phyloP scores from a whole-genome alignment of 163 green algal species.

The Scenedesmus sp. region DNA sequence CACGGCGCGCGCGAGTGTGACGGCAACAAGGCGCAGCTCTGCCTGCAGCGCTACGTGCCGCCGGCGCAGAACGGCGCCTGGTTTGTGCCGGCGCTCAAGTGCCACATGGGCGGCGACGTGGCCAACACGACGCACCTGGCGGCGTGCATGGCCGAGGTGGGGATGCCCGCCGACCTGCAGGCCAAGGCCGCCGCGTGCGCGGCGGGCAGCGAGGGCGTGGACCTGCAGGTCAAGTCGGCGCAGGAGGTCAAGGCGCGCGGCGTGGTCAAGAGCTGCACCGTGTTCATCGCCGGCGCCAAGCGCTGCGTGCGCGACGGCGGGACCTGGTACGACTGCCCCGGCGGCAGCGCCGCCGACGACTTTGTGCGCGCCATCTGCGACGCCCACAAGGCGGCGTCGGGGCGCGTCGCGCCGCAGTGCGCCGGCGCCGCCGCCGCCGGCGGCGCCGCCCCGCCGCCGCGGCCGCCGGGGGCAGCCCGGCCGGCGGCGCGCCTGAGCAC shows the following conservation, averaged over 20 bases:
- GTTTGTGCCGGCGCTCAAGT: constrained; percentile 6
- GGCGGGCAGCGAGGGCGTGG: neutral
- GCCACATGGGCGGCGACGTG: constrained; percentile 13
- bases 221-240: constrained; percentile 16
- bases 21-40: constrained; percentile 39
- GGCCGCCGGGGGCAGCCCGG: too few species aligned
- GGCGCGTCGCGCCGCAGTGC: constrained; percentile 13
- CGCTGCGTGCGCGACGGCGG: constrained; percentile 32
- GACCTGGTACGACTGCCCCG: constrained; percentile 22
- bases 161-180: neutral
- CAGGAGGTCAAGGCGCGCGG: constrained; percentile 6
- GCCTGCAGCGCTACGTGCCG: constrained; percentile 6
- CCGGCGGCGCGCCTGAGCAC: too few species aligned
- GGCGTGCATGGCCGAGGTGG: constrained; percentile 6
- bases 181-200: constrained; percentile 1
- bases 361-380: constrained; percentile 28
- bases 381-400: neutral
- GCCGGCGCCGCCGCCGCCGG: neutral
- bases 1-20: constrained; percentile 15
- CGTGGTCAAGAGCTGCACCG: constrained; percentile 28
- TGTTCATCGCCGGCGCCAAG: constrained; percentile 19
- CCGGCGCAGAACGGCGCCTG: constrained; percentile 10
- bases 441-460: too few species aligned
- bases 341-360: neutral
- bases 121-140: neutral